Evolutionary conservation across 2,329 filamentous ascomycete genomes (phyloP), one percentile per base, ranked within the genome.

Genomic region (Arthrobotrys megalospora): DNA sequence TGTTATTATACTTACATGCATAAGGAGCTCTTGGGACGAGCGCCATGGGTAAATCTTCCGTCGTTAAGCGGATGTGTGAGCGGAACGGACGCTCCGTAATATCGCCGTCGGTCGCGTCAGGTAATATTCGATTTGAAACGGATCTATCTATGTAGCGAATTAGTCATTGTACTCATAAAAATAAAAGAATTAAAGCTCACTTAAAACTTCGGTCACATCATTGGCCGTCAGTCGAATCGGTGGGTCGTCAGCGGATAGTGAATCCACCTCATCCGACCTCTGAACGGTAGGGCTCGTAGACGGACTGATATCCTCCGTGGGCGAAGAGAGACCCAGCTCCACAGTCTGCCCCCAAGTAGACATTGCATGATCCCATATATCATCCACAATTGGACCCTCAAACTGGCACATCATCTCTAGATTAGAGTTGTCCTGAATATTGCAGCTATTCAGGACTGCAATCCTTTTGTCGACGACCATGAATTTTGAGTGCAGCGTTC

Each of bases 341-440:
- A 53, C 11, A 2, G 21, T 16, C 7, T 50, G 28, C 0, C 72
- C 72, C 72, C 72, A 77, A 1, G 72, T 70, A 1, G 63, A 11
- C 12, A 70, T 43, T 6, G 65, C 72, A 36, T 77, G 72, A 14
- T 66, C 65, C 41, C 69, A 77, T 24, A 77, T 43, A 0, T 58
- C 45, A 21, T 78, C 62, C 6, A 78, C 63, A 12, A 78, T 72
- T 3, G 60, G 62, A 0, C 75, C 75, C 53, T 78, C 75, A 19
- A 67, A 72, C 6, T 78, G 75, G 21, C 75, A 71, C 75, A 78
- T 78, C 67, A 78, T 78, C 53, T 78, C 75, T 4, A 78, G 14
- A 32, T 78, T 78, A 2, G 75, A 71, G 19, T 78, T 78, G 38
- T 78, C 75, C 38, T 78, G 75, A 11, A 78, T 78, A 32, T 78